phyloP scores from a whole-genome alignment of 2,329 filamentous ascomycete species.

The Hypomyces perniciosus region DNA sequence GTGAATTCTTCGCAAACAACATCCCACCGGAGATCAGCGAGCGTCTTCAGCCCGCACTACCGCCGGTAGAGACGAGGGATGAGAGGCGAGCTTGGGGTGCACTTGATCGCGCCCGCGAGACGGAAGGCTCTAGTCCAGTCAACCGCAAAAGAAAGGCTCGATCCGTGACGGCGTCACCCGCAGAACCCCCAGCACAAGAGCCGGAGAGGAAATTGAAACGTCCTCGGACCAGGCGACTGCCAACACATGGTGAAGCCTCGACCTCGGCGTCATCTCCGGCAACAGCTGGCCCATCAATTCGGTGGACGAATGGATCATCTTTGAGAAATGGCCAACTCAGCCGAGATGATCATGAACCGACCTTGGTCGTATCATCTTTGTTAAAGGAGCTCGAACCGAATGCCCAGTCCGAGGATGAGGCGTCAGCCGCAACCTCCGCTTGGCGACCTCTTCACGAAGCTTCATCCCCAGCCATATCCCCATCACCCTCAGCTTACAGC shows the following conservation, averaged over 20 bases:
- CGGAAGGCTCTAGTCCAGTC: conserved; percentile 47
- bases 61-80: conserved; percentile 64
- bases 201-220: conserved; percentile 82
- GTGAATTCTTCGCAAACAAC: conserved; percentile 62
- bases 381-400: conserved; percentile 79
- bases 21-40: conserved; percentile 54
- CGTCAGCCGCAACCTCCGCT: conserved; percentile 19
- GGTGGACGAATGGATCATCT: conserved; percentile 17
- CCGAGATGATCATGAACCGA: conserved; percentile 50
- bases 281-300: conserved; percentile 23
- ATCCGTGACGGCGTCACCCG: conserved; percentile 66
- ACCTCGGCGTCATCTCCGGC: conserved; percentile 33
- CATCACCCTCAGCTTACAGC: conserved; percentile 56
- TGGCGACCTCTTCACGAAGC: conserved; percentile 30
- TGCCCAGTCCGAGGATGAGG: conserved; percentile 52
- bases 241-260: conserved; percentile 41
- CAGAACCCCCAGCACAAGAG: conserved; percentile 56
- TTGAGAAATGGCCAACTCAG: conserved; percentile 19
- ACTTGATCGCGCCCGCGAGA: conserved; percentile 76
- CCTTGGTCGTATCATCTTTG: conserved; percentile 79
- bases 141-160: conserved; percentile 67
- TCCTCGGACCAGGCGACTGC: conserved; percentile 68
- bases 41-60: conserved; percentile 52
- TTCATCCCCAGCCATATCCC: conserved; percentile 61
- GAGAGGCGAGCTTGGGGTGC: conserved; percentile 85